Percentiles rank a stretch among this genome's conserved stretches.
These are phyloP conservation scores for Jatropha curcas DNA, from an alignment of 345 rosid species.

Conservation along the genomic window DNA sequence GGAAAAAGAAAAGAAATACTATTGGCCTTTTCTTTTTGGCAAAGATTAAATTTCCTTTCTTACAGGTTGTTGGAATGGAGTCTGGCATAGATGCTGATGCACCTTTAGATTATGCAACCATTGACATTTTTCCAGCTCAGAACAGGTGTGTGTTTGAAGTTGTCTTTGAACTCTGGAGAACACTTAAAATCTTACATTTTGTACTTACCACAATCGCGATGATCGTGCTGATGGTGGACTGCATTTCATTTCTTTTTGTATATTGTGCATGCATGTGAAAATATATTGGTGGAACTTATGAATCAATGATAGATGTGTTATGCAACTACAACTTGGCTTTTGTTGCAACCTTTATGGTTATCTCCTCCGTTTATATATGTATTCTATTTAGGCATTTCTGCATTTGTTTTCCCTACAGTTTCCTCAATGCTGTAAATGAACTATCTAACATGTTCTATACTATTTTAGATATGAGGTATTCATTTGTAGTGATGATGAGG, in stretches of 20 bases:
- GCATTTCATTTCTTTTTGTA: background rate
- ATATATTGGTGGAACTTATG: background rate
- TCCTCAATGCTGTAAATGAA: background rate
- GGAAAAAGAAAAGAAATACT: too few relatives aligned
- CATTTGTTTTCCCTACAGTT: background rate
- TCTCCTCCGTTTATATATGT: background rate
- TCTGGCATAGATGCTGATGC: conserved; percentile 38
- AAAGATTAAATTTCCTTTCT: conserved; percentile 5
- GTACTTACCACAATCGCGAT: background rate
- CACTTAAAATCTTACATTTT: background rate
- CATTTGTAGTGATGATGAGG: conserved; percentile 37
- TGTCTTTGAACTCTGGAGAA: background rate
- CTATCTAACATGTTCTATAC: background rate
- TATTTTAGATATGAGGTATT: conserved; percentile 51
- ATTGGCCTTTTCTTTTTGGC: background rate
- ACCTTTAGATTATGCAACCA: conserved; percentile 48
- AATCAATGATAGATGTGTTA: background rate
- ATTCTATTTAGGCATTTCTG: background rate
- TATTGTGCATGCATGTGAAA: background rate
- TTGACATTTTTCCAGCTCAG: conserved; percentile 46
- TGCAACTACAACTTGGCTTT: background rate
- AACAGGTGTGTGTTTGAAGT: conserved; percentile 33
- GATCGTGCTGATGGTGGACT: background rate
- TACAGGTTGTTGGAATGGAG: conserved; percentile 38
- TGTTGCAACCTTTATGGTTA: background rate